phyloP scores from a whole-genome alignment of 768 basidiomycete genomes.

The Bullera alba region DNA sequence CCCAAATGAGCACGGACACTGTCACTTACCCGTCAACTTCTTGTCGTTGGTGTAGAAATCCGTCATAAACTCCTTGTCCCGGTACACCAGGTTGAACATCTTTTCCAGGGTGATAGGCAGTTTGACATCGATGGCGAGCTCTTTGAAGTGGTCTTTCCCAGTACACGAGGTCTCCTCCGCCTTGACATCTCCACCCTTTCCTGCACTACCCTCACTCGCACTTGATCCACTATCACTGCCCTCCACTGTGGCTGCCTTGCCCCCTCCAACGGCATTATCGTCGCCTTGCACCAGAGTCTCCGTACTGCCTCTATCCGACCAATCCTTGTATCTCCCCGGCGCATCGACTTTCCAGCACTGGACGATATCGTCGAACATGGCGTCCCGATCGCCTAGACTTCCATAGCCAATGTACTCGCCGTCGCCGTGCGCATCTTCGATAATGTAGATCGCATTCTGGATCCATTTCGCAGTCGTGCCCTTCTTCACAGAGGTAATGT shows the following conservation, averaged over 20 bases:
- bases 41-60: conserved; percentile 16
- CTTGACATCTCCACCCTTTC: not conserved
- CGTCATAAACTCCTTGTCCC: conserved; percentile 15
- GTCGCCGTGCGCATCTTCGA: conserved; percentile 1
- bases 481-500: conserved; percentile 11
- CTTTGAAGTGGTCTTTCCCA: conserved; percentile 8
- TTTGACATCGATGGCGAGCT: conserved; percentile 18
- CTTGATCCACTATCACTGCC: not conserved
- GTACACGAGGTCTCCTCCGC: conserved; percentile 1
- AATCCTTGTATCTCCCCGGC: conserved; percentile 12
- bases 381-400: conserved; percentile 20
- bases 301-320: not conserved
- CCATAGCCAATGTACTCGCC: conserved; percentile 19
- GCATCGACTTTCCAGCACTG: conserved; percentile 15
- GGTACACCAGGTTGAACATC: conserved; percentile 18
- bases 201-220: not conserved
- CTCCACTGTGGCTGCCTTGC: not conserved
- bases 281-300: not conserved
- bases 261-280: not conserved
- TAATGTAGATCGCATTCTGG: conserved; percentile 22
- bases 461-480: conserved; percentile 32
- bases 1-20: no score
- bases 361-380: conserved; percentile 14
- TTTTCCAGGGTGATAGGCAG: conserved; percentile 19
- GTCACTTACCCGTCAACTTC: conserved; percentile 21